These are phyloP conservation scores for Pseudogymnoascus sp. DNA, from an alignment of 2,329 filamentous ascomycete species.

Conservation along the genomic window DNA sequence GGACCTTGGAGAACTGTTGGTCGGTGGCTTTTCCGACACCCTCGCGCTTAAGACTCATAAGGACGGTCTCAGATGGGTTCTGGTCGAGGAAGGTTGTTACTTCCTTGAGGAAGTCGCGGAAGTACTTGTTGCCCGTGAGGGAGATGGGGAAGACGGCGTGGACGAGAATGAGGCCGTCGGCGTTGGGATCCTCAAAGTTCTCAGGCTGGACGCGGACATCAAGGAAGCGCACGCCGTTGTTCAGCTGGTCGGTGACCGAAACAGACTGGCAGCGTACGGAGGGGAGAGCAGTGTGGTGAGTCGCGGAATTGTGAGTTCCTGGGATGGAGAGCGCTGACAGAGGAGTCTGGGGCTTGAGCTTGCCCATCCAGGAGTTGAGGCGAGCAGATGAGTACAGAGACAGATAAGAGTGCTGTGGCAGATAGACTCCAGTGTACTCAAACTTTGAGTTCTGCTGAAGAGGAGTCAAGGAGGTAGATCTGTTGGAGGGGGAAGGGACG, in stretches of 20 bases:
- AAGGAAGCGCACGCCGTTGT: slow-evolving; percentile 88
- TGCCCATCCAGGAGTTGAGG: slow-evolving; percentile 72
- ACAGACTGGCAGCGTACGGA: slow-evolving; percentile 91
- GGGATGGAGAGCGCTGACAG: slow-evolving; percentile 82
- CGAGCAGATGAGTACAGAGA: slow-evolving; percentile 64
- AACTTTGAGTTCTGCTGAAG: slow-evolving; percentile 44
- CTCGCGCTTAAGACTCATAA: slow-evolving; percentile 87
- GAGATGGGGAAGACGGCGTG: slow-evolving; percentile 87
- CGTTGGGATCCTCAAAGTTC: slow-evolving; percentile 46
- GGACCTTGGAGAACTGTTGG: slow-evolving; percentile 65
- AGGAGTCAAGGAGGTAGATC: slow-evolving; percentile 54
- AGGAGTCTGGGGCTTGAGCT: slow-evolving; percentile 63
- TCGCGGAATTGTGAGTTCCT: slow-evolving; percentile 92
- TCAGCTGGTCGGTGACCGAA: slow-evolving; percentile 66
- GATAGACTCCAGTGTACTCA: slow-evolving; percentile 61
- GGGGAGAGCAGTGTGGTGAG: slow-evolving; percentile 74
- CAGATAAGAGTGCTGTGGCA: slow-evolving; percentile 47
- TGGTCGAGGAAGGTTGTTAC: slow-evolving; percentile 68
- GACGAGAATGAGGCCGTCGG: slow-evolving; percentile 70
- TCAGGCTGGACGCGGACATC: slow-evolving; percentile 76
- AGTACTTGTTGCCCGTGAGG: slow-evolving; percentile 72
- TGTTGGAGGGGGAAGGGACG: slow-evolving; percentile 54
- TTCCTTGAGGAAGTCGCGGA: slow-evolving; percentile 63
- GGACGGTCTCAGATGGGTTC: slow-evolving; percentile 73
- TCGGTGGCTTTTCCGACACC: slow-evolving; percentile 76